Base-by-base conservation (phyloP, 768 basidiomycete genomes). In the Suillus luteus region DNA sequence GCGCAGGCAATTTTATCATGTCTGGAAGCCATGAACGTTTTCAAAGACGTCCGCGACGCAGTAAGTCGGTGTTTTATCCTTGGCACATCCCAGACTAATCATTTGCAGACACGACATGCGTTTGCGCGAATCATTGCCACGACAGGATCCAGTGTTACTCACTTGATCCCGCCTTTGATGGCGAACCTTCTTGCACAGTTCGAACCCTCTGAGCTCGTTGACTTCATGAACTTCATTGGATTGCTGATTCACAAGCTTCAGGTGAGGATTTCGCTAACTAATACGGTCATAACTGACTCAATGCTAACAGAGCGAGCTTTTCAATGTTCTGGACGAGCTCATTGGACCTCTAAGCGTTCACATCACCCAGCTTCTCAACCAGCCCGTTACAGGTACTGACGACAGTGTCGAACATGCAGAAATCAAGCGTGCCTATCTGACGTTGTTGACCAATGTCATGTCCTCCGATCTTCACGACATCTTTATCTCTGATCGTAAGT, bases 211-310 rank as follows among this genome's bases (percentile, higher is more conserved):
- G 97, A 99, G 75, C 80, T 99, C 63, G 89, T 91, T 35, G 97
- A 99, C 72, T 96, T 99, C 70, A 90, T 99, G 83, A 91, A 90
- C 70, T 99, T 99, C 80, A 91, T 99, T 61, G 91, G 91, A 8
- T 80, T 97, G 10, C 80, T 98, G 60, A 89, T 96, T 60, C 94
- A 96, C 74, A 92, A 92, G 72, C 85, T 99, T 61, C 92, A 94
- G 82, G 96, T 95, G 64, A 61, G 75, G 65, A 27, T 59, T 37
- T 6, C 19, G 12, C 33, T 61, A 27, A 12, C n/a, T 64, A 24
- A 37, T 46, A 24, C 33, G 15, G 52, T 10, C 41, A 38, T 61
- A 67, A 49, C 61, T 33, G 46, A 24, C 31, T 54, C 62, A 10
- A 37, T 48, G 14, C 33, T 61, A 37, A 27, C 71, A 96, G 94